Percentiles rank a stretch among this genome's conserved stretches.
These are phyloP conservation scores for Scheffersomyces insectosa DNA, from an alignment of 1,139 yeast species.

Conservation along the genomic window DNA sequence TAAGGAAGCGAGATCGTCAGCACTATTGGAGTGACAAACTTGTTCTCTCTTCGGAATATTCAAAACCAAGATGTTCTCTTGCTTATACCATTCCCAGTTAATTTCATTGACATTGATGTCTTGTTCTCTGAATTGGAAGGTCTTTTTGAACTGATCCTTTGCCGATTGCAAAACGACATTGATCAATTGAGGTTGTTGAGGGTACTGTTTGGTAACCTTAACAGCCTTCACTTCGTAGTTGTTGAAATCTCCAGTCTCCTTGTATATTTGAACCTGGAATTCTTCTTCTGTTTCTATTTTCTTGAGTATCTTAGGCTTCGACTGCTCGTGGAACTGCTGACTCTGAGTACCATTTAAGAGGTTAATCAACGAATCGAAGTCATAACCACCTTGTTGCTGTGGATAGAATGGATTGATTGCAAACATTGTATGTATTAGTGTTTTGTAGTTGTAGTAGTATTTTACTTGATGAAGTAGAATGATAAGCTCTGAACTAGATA, in stretches of 20 bases:
- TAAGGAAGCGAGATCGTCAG: conserved; percentile 9
- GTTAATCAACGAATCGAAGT: conserved; percentile 8
- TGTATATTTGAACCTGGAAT: conserved; percentile 41
- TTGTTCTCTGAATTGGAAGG: conserved; percentile 33
- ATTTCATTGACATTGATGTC: conserved; percentile 36
- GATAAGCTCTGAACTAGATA: too few relatives aligned
- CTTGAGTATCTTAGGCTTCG: conserved; percentile 35
- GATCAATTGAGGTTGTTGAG: conserved; percentile 20
- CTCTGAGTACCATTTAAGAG: conserved; percentile 8
- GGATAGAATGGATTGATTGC: conserved; percentile 7
- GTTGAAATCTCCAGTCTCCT: conserved; percentile 36
- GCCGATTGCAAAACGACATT: conserved; percentile 32
- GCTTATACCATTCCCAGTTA: conserved; percentile 37
- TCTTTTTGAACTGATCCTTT: conserved; percentile 35
- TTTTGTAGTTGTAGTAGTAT: background rate
- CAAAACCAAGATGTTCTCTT: conserved; percentile 39
- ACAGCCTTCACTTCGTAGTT: conserved; percentile 41
- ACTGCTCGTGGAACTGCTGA: conserved; percentile 12
- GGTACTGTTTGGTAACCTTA: conserved; percentile 15
- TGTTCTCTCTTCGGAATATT: conserved; percentile 37
- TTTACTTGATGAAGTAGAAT: background rate
- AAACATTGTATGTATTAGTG: background rate
- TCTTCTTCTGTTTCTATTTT: conserved; percentile 39
- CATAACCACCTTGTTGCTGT: conserved; percentile 4
- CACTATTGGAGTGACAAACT: conserved; percentile 12